phyloP scores from a whole-genome alignment of 2,329 filamentous ascomycete genomes.

The Colletotrichum nymphaeae region DNA sequence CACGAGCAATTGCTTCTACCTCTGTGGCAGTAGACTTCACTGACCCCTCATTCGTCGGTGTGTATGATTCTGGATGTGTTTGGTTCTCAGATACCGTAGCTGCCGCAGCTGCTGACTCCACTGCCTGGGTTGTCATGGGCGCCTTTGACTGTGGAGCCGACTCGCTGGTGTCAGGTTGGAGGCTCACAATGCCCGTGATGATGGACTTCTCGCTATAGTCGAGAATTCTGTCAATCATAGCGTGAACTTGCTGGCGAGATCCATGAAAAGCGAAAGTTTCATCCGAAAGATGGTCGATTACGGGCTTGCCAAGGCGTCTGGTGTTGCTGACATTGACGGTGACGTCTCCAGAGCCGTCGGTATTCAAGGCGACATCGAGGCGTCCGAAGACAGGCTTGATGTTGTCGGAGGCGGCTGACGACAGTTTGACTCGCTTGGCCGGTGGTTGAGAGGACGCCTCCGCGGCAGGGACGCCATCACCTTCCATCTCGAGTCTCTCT shows the following conservation, averaged over 20 bases:
- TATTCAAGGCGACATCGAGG: neutral
- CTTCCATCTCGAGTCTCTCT: too few species aligned
- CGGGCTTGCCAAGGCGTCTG: neutral
- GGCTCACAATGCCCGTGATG: neutral
- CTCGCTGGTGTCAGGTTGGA: neutral
- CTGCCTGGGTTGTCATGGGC: too few species aligned
- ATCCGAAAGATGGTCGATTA: neutral
- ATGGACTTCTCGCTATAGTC: neutral
- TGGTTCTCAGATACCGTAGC: too few species aligned
- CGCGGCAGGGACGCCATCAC: too few species aligned
- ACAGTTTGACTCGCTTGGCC: neutral
- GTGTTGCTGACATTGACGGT: neutral
- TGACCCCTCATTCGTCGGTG: too few species aligned
- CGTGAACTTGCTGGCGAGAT: neutral
- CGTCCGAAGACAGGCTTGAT: neutral
- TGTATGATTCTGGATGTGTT: rapidly evolving
- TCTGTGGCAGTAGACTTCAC: too few species aligned
- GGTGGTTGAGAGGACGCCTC: neutral
- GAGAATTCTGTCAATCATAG: neutral
- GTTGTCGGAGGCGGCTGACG: neutral
- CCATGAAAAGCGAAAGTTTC: neutral
- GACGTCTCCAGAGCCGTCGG: neutral
- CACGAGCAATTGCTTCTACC: too few species aligned
- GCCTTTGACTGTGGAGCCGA: neutral
- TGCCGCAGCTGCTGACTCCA: too few species aligned